Evolutionary conservation across 2,329 filamentous ascomycete species (phyloP).

Genomic region (Aspergillus phoenicis): DNA sequence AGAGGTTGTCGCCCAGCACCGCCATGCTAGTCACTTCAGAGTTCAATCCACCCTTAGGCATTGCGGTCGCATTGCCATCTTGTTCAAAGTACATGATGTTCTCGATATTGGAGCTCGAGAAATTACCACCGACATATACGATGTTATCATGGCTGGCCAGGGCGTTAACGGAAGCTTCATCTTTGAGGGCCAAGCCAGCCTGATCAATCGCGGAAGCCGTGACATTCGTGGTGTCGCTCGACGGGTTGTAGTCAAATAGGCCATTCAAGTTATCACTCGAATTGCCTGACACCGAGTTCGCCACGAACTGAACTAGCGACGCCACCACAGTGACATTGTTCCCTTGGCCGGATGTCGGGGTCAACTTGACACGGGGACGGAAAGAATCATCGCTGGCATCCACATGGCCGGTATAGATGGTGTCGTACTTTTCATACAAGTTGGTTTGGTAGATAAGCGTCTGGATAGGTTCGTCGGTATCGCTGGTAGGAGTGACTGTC

Average conservation of each 20-base stretch:
- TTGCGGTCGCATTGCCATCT: constrained; percentile 61
- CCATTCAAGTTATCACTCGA: constrained; percentile 78
- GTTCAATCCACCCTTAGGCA: constrained; percentile 75
- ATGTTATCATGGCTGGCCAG: constrained; percentile 66
- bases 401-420: constrained; percentile 82
- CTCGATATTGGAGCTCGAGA: constrained; percentile 66
- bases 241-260: constrained; percentile 84
- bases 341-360: constrained; percentile 64
- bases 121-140: constrained; percentile 82
- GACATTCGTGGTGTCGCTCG: constrained; percentile 62
- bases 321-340: constrained; percentile 77
- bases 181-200: constrained; percentile 70
- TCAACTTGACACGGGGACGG: constrained; percentile 76
- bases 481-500: constrained; percentile 67
- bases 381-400: constrained; percentile 74
- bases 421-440: constrained; percentile 94
- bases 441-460: constrained; percentile 84
- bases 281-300: constrained; percentile 62
- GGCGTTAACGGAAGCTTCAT: constrained; percentile 68
- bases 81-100: constrained; percentile 75
- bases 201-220: constrained; percentile 73
- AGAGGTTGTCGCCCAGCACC: constrained; percentile 67
- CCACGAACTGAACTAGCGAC: constrained; percentile 76
- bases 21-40: constrained; percentile 73
- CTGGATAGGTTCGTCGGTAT: constrained; percentile 53